Evolutionary conservation across 352 stramenopile genomes (phyloP).

Genomic region (Phytopythium montanum): DNA sequence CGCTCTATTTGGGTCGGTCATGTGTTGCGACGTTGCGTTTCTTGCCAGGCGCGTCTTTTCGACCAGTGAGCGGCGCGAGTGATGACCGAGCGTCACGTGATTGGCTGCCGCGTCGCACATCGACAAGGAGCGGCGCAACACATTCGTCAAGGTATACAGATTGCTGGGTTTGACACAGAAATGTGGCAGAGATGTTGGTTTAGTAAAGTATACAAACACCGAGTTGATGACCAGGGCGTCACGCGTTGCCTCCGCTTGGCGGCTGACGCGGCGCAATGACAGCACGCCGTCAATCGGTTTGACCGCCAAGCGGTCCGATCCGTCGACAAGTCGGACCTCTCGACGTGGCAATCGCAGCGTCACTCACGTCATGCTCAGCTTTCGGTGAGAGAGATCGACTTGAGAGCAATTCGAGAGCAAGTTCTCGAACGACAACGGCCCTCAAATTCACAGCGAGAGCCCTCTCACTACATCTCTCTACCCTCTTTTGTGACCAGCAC

Average conservation of each 20-base stretch:
- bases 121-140: not conserved
- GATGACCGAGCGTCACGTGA: constrained; percentile 2
- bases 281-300: not conserved
- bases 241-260: not conserved
- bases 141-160: not conserved
- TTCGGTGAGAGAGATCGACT: too few relatives aligned
- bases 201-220: not conserved
- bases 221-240: not conserved
- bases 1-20: not conserved
- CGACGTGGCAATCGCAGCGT: too few relatives aligned
- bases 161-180: not conserved
- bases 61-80: constrained; percentile 3
- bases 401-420: too few relatives aligned
- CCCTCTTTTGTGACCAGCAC: too few relatives aligned
- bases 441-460: too few relatives aligned
- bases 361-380: too few relatives aligned
- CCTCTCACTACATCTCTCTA: too few relatives aligned
- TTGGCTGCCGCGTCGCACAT: constrained; percentile 6
- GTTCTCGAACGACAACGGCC: too few relatives aligned
- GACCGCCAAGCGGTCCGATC: not conserved
- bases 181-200: not conserved
- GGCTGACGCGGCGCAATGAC: constrained; percentile 2
- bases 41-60: constrained; percentile 1
- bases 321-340: too few relatives aligned
- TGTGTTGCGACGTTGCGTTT: not conserved